Evolutionary conservation across 176 grass and related monocot species (phyloP), one percentile per base, ranked within the genome.

Genomic region (Cenchrus americanus): DNA sequence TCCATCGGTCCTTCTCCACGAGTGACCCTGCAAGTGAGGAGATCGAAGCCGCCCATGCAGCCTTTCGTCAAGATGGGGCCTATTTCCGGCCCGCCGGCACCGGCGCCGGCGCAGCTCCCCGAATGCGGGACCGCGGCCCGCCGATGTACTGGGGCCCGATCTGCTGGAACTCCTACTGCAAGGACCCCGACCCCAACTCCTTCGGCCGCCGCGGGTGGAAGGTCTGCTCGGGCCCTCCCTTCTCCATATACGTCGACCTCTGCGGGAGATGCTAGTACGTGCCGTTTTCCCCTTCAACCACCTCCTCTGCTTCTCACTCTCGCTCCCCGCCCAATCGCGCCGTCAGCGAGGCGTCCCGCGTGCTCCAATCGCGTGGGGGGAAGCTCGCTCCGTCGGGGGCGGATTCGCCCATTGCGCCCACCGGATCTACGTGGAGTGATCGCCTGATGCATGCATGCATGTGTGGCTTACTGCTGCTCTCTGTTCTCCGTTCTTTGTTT

Each of bases 111-210:
- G 75, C 65, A 42, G 4, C 66, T 81, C n/a, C 37, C 15, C 71
- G 66, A 81, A 81, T 81, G 66, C 71, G 79, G 79, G 37, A 12
- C 18, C 91, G 53, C 79, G 75, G 23, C n/a, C 86, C 18, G 58
- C 82, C 89, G 80, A 24, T 59, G 79, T 70, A 81, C 66, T 51
- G 79, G 66, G 79, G 54, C 80, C 82, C 81, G 85, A 94, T 88
- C 91, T 99, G 97, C 91, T 99, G 95, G 87, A 99, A 99, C 91
- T 40, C 88, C 52, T 82, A 89, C 82, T 99, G 97, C 87, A 99
- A 99, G 97, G 97, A 96, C 83, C 80, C 89, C 61, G 90, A 93
- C 83, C 72, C 77, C 69, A 92, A 92, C 1, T 88, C 73, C 30
- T 79, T 54, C 43, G 84, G 91, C 50, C 89, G 91, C 49, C 87